Conservation (phyloP, 306 rosid species). For the Inga laurina region DNA sequence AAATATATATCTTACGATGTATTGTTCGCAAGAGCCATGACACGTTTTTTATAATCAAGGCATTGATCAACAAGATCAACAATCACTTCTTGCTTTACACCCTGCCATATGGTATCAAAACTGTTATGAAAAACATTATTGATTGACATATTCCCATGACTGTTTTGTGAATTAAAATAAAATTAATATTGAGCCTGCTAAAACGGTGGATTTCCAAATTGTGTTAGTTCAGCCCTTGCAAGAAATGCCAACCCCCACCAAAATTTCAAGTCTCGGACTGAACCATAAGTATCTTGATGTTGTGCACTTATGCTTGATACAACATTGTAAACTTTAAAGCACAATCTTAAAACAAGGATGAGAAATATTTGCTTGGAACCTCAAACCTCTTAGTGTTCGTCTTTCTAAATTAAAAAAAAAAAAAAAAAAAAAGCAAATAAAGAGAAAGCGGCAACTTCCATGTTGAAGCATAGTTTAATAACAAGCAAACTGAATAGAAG, state of each 20-base stretch:
- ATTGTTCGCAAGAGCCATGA: conserved; percentile 85
- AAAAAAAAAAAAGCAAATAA: neutral
- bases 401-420: neutral
- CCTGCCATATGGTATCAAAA: conserved; percentile 56
- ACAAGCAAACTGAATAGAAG: conserved; percentile 30
- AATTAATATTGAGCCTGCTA: neutral
- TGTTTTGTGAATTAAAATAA: neutral
- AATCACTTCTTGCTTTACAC: conserved; percentile 85
- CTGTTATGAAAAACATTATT: conserved; percentile 16
- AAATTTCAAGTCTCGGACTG: neutral
- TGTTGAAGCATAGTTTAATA: conserved; percentile 25
- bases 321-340: neutral
- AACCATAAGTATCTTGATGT: too few species aligned
- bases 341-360: neutral
- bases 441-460: conserved; percentile 26
- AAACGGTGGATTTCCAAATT: conserved; percentile 11
- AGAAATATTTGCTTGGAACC: neutral
- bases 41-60: conserved; percentile 82
- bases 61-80: conserved; percentile 98
- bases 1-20: conserved; percentile 55
- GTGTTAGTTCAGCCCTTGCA: conserved; percentile 5
- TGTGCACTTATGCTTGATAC: neutral
- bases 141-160: conserved; percentile 16
- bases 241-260: neutral
- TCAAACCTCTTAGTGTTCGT: too few species aligned